These are phyloP conservation scores for Solanum gandarillasii DNA, from an alignment of 257 asterid species.

Conservation along the genomic window DNA sequence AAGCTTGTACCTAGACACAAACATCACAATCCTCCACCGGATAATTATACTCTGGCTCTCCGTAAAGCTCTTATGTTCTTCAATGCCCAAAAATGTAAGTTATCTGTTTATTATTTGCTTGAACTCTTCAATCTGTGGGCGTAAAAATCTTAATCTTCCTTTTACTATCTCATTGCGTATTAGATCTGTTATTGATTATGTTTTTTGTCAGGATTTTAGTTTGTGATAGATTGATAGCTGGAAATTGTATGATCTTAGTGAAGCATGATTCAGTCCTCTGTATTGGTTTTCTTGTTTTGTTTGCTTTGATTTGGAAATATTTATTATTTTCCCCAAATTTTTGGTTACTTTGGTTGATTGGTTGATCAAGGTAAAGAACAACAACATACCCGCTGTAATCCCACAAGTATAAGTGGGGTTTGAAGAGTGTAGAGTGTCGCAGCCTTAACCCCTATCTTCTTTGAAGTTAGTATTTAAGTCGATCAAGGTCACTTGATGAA, in stretches of 20 bases:
- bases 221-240: neutral
- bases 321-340: neutral
- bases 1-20: constrained; percentile 79
- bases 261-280: neutral
- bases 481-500: neutral
- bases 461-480: neutral
- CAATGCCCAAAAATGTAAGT: constrained; percentile 90
- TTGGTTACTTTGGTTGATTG: neutral
- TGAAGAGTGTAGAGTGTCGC: neutral
- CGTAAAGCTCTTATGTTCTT: constrained; percentile 91
- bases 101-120: neutral
- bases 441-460: neutral
- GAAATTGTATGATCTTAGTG: neutral
- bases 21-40: constrained; percentile 66
- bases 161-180: neutral
- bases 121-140: neutral
- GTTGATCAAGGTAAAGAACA: neutral
- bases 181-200: neutral
- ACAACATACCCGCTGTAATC: neutral
- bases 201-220: neutral
- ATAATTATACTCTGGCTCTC: constrained; percentile 79
- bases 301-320: neutral
- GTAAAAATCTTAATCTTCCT: neutral
- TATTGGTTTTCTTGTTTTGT: neutral
- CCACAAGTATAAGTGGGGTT: neutral